phyloP scores from a whole-genome alignment of 805 yeast species.

The Candida maesae region DNA sequence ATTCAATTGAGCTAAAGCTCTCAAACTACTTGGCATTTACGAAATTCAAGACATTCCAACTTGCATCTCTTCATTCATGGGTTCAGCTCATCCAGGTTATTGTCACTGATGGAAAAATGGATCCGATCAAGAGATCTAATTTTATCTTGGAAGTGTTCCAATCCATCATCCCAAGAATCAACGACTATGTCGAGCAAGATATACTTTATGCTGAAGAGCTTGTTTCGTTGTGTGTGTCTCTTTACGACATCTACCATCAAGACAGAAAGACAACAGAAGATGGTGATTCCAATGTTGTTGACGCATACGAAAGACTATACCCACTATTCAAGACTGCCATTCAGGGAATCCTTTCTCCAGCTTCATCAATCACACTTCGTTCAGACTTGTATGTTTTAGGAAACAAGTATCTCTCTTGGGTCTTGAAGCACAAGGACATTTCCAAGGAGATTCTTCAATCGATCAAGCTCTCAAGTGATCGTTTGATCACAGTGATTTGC shows the following conservation, averaged over 20 bases:
- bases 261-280: conserved; percentile 34
- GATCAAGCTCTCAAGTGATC: conserved; percentile 55
- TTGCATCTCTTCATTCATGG: conserved; percentile 77
- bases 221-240: conserved; percentile 67
- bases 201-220: conserved; percentile 68
- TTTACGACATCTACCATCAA: conserved; percentile 59
- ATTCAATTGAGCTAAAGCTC: conserved; percentile 32
- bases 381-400: conserved; percentile 76
- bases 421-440: conserved; percentile 38
- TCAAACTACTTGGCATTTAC: conserved; percentile 43
- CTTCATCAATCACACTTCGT: conserved; percentile 62
- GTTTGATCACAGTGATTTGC: conserved; percentile 60
- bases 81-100: conserved; percentile 71
- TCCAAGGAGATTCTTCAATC: conserved; percentile 48
- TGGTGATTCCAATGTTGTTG: conserved; percentile 34
- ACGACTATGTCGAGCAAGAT: conserved; percentile 67
- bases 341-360: conserved; percentile 67
- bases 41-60: conserved; percentile 48
- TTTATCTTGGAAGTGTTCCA: conserved; percentile 78
- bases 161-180: conserved; percentile 68
- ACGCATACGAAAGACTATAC: conserved; percentile 51
- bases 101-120: conserved; percentile 56
- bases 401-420: conserved; percentile 57
- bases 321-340: conserved; percentile 72
- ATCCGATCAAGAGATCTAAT: conserved; percentile 42